Percentiles rank a stretch among this genome's conserved stretches.
These are phyloP conservation scores for Ophiostoma sp. DNA, from an alignment of 2,329 filamentous ascomycete species.

Conservation along the genomic window DNA sequence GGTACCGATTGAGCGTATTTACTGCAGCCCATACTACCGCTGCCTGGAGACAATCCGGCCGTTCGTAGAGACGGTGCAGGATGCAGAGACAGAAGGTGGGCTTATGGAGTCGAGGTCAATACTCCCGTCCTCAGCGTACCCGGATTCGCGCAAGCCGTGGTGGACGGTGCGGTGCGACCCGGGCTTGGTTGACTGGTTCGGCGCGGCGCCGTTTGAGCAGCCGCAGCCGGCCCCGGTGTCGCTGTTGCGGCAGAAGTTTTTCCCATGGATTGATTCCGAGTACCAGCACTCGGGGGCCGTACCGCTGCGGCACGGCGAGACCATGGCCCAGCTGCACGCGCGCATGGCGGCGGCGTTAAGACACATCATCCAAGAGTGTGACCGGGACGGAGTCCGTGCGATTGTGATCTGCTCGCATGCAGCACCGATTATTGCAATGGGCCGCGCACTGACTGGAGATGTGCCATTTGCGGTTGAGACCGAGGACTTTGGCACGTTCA, in stretches of 20 bases:
- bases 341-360: constrained; percentile 66
- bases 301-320: constrained; percentile 72
- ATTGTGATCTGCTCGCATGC: constrained; percentile 85
- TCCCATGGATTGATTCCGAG: constrained; percentile 47
- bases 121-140: neutral
- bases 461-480: constrained; percentile 66
- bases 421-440: constrained; percentile 80
- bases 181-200: constrained; percentile 82
- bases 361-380: constrained; percentile 65
- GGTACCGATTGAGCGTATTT: constrained; percentile 68
- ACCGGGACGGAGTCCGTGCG: constrained; percentile 61
- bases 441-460: constrained; percentile 70
- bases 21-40: constrained; percentile 80
- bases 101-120: constrained; percentile 8
- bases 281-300: constrained; percentile 57
- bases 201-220: constrained; percentile 71
- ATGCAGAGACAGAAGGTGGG: constrained; percentile 7
- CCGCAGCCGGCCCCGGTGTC: constrained; percentile 65
- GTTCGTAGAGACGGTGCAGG: constrained; percentile 40
- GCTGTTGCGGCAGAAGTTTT: constrained; percentile 63
- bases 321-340: constrained; percentile 71
- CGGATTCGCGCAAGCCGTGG: constrained; percentile 21
- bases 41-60: constrained; percentile 80
- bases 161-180: constrained; percentile 50
- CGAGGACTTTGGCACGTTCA: constrained; percentile 81